Conservation (phyloP, 768 basidiomycete genomes). For the Boletus rubroflammeus region DNA sequence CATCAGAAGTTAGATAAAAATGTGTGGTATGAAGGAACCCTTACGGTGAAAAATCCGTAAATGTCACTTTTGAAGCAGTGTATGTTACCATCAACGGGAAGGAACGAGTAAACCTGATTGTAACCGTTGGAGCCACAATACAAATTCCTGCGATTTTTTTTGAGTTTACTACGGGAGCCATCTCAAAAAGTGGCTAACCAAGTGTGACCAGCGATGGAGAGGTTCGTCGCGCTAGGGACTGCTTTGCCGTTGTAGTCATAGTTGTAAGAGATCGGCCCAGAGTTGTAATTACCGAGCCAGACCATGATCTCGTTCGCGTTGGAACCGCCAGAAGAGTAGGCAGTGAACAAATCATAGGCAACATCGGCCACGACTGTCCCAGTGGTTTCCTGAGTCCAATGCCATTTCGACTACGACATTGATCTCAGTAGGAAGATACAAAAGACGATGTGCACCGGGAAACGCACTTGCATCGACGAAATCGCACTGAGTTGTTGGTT, state of each 20-base stretch:
- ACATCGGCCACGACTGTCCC: conserved; percentile 49
- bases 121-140: conserved; percentile 51
- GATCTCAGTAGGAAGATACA: background rate
- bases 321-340: conserved; percentile 44
- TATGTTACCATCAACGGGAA: conserved; percentile 36
- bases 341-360: conserved; percentile 65
- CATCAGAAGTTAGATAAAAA: background rate
- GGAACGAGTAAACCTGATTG: conserved; percentile 52
- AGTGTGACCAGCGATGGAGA: conserved; percentile 46
- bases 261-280: conserved; percentile 51
- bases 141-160: conserved; percentile 41
- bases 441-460: background rate
- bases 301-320: conserved; percentile 54
- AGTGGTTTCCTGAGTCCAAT: conserved; percentile 47
- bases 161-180: background rate
- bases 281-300: conserved; percentile 58
- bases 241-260: conserved; percentile 48
- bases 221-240: conserved; percentile 37
- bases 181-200: conserved; percentile 37
- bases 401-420: conserved; percentile 45
- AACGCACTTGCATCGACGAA: conserved; percentile 50
- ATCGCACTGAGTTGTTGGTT: conserved; percentile 55
- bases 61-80: conserved; percentile 53
- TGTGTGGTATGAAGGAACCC: background rate
- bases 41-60: conserved; percentile 48